Evolutionary conservation across 2,329 filamentous ascomycete species (phyloP).

Genomic region (Fusarium algeriense): DNA sequence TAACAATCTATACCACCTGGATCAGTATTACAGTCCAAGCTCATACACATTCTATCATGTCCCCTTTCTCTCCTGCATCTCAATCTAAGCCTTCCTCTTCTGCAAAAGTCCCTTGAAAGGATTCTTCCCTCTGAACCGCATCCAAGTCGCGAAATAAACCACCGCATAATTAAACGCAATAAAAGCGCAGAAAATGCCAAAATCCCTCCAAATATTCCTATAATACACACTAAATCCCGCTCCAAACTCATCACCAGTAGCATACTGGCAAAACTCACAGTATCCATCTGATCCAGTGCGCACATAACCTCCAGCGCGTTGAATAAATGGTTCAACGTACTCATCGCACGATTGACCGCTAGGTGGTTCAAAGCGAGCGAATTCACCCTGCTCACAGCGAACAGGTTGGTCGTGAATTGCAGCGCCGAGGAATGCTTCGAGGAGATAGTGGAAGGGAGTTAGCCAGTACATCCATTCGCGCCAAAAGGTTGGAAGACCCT

Average conservation of each 20-base stretch:
- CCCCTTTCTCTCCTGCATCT: not conserved
- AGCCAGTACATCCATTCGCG: conserved; percentile 74
- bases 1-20: not conserved
- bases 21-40: not conserved
- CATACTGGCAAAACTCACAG: conserved; percentile 75
- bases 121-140: conserved; percentile 56
- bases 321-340: conserved; percentile 68
- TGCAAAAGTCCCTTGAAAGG: conserved; percentile 50
- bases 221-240: conserved; percentile 71
- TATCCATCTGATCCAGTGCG: conserved; percentile 64
- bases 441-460: conserved; percentile 75
- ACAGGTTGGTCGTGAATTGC: conserved; percentile 68
- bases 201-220: conserved; percentile 73
- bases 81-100: conserved; percentile 38
- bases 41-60: not conserved
- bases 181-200: conserved; percentile 73
- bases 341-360: conserved; percentile 69
- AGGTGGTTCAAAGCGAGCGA: conserved; percentile 71
- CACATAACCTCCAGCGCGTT: conserved; percentile 71
- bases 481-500: conserved; percentile 72
- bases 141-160: conserved; percentile 55
- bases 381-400: conserved; percentile 66
- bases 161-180: conserved; percentile 71
- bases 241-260: conserved; percentile 71
- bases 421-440: conserved; percentile 71